Evolutionary conservation across 140 eudicot species (phyloP).

Genomic region (Senecio squalidus): DNA sequence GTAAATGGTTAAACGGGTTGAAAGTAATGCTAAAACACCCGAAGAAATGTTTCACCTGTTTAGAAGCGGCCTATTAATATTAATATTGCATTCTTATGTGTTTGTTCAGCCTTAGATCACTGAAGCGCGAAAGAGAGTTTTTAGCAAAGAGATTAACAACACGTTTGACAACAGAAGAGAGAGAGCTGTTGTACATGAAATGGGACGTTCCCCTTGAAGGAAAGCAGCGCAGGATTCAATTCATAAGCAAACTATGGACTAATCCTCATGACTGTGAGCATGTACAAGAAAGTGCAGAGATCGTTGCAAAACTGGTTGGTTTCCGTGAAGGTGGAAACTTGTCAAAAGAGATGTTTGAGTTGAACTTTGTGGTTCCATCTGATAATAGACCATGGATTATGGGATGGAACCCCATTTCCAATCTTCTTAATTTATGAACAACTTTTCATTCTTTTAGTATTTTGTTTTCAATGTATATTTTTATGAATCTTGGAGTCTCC

Average conservation of each 20-base stretch:
- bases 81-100: not conserved
- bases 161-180: slow-evolving; percentile 68
- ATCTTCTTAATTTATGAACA: slow-evolving; percentile 64
- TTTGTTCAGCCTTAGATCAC: slow-evolving; percentile 56
- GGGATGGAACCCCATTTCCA: slow-evolving; percentile 90
- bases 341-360: slow-evolving; percentile 94
- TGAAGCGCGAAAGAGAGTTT: slow-evolving; percentile 87
- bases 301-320: slow-evolving; percentile 90
- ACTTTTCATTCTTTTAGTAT: slow-evolving; percentile 16
- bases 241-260: slow-evolving; percentile 81
- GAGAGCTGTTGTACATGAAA: slow-evolving; percentile 69
- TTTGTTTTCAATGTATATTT: slow-evolving; percentile 24
- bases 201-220: slow-evolving; percentile 95
- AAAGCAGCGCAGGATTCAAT: slow-evolving; percentile 82
- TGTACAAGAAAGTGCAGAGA: slow-evolving; percentile 83
- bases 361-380: slow-evolving; percentile 75
- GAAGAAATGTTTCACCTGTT: too few relatives aligned
- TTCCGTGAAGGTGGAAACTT: slow-evolving; percentile 80
- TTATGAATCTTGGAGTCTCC: slow-evolving; percentile 37
- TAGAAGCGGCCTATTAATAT: too few relatives aligned
- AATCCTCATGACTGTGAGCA: slow-evolving; percentile 64
- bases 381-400: slow-evolving; percentile 84
- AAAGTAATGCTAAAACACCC: too few relatives aligned
- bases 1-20: too few relatives aligned
- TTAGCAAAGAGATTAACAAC: slow-evolving; percentile 78